Base-by-base conservation (phyloP, 129 eudicot species). In the Tagetes erecta region DNA sequence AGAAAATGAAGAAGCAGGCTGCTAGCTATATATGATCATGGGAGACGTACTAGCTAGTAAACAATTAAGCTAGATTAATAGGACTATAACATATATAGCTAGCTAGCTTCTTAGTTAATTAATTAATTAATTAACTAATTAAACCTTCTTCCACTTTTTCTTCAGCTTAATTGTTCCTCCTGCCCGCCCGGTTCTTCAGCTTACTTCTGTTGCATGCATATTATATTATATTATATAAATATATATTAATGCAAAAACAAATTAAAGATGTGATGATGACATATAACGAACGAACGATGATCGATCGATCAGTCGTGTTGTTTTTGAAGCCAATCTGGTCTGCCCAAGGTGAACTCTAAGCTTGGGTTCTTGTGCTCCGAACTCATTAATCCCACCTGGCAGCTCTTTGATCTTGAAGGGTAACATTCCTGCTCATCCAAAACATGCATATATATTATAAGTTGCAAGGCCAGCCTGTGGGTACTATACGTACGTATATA, bases 341-440 rank as follows among this genome's bases (percentile, higher is more conserved):
- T 83, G 75, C 92, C 92, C 75, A 90, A 84, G 51, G 96, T 90
- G 86, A 90, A 90, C 73, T 90, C 92, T 84, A 90, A 72, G 84
- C 89, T 83, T 39, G 96, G 92, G 80, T 83, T 87, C 76, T 83
- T 87, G 44, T 75, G 78, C 58, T 76, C 86, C 76, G 82, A 40
- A 81, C 49, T 74, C 8, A 20, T 20, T 20, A 84, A 67, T 39
- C 74, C 84, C 51, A 76, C 84, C 51, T 73, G 52, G 79, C 73
- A 83, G 75, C 83, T 75, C 76, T 79, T 90, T 42, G 76, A 55
- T 70, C 77, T 67, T 5, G 84, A 74, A 65, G 78, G 68, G 14
- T 85, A 86, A 57, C 83, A 75, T 78, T 85, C 96, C 96, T 90
- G 84, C 27, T 20, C 27, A 20, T 20, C 27, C 27, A 20, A 20